Conservation (phyloP, 2,329 filamentous ascomycete species). For the Cryphonectria japonica region DNA sequence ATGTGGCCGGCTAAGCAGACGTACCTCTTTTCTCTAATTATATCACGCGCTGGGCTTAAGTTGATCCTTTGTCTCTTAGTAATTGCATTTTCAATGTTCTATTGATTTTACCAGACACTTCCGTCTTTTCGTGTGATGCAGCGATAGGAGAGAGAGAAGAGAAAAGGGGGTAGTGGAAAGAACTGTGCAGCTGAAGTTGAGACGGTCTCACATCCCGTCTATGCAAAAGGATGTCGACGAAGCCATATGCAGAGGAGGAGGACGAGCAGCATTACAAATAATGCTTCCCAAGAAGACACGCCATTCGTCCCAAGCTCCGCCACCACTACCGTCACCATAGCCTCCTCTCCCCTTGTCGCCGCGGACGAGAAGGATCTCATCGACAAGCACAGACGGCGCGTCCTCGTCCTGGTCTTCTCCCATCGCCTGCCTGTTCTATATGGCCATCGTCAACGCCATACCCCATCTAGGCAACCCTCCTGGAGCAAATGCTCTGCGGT, state of each 20-base stretch:
- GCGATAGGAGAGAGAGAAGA: neutral
- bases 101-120: neutral
- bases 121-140: neutral
- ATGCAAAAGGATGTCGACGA: neutral
- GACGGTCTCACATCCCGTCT: neutral
- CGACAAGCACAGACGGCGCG: conserved; percentile 33
- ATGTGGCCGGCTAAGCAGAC: neutral
- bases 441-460: conserved; percentile 39
- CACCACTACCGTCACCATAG: neutral
- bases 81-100: no score
- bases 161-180: neutral
- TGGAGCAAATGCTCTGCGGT: conserved; percentile 59
- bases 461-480: conserved; percentile 52
- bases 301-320: conserved; percentile 8
- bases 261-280: neutral
- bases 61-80: neutral
- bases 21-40: neutral
- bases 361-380: conserved; percentile 25
- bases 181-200: neutral
- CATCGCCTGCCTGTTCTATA: conserved; percentile 47
- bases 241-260: conserved; percentile 8
- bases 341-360: no score
- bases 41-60: neutral
- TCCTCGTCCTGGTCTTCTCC: conserved; percentile 37
- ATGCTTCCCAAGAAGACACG: conserved; percentile 7